Conservation (phyloP, 2,329 filamentous ascomycete genomes). For the Lasiodiplodia theobromae region DNA sequence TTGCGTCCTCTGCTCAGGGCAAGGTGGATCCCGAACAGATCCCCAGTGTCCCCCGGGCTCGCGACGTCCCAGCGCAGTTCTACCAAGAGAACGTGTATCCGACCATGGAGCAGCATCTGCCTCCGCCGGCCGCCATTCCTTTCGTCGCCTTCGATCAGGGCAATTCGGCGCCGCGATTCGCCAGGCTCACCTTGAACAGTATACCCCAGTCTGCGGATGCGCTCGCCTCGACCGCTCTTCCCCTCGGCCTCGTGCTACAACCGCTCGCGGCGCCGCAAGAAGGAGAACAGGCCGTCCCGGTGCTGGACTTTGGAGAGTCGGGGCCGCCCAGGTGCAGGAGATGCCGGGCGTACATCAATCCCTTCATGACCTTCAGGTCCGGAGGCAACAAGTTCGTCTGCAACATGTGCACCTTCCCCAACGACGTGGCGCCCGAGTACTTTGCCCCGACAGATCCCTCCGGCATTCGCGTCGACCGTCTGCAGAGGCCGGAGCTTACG, state of each 20-base stretch:
- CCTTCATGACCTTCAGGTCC: slow-evolving; percentile 96
- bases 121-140: slow-evolving; percentile 85
- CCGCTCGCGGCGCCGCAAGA: slow-evolving; percentile 83
- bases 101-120: slow-evolving; percentile 92
- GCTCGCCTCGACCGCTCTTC: slow-evolving; percentile 79
- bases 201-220: slow-evolving; percentile 86
- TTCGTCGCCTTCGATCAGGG: slow-evolving; percentile 97
- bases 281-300: slow-evolving; percentile 86
- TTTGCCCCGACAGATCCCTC: slow-evolving; percentile 89
- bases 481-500: slow-evolving; percentile 87
- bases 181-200: slow-evolving; percentile 89
- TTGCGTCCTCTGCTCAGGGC: slow-evolving; percentile 69
- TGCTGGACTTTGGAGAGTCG: slow-evolving; percentile 90
- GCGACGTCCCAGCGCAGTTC: slow-evolving; percentile 82
- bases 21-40: slow-evolving; percentile 90
- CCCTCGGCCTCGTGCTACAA: slow-evolving; percentile 86
- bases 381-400: slow-evolving; percentile 97
- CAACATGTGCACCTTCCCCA: slow-evolving; percentile 97
- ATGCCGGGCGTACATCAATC: slow-evolving; percentile 97
- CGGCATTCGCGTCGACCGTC: slow-evolving; percentile 84
- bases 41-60: slow-evolving; percentile 84
- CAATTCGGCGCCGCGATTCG: slow-evolving; percentile 93
- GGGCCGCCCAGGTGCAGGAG: slow-evolving; percentile 91
- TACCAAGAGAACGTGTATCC: slow-evolving; percentile 90
- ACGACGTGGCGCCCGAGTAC: slow-evolving; percentile 91